These are phyloP conservation scores for Noccaea bulbosa DNA, from an alignment of 345 rosid species.

Conservation along the genomic window DNA sequence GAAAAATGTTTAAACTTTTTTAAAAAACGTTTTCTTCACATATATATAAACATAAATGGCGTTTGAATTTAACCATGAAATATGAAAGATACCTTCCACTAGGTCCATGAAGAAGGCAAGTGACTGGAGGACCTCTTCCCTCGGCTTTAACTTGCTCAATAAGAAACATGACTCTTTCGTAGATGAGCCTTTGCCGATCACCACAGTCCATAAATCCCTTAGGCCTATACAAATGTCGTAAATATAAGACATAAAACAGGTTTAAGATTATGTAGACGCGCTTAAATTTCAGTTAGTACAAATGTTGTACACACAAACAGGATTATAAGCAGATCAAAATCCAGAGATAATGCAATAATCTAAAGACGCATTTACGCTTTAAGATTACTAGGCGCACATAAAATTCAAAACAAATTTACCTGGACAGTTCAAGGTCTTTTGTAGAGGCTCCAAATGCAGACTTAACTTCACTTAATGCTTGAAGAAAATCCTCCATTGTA, in stretches of 20 bases:
- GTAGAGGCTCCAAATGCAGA: slow-evolving; percentile 93
- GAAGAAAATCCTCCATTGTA: slow-evolving; percentile 83
- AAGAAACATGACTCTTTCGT: slow-evolving; percentile 72
- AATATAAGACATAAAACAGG: no score
- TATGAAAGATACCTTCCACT: slow-evolving; percentile 69
- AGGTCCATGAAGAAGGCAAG: slow-evolving; percentile 82
- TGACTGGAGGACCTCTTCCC: slow-evolving; percentile 74
- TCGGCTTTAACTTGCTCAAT: slow-evolving; percentile 89
- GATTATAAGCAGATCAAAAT: background rate
- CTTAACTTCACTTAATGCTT: slow-evolving; percentile 63
- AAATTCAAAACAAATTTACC: slow-evolving; percentile 46
- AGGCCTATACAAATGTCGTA: slow-evolving; percentile 48
- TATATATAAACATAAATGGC: background rate
- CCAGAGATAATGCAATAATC: background rate
- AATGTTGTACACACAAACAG: background rate
- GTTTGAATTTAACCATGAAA: background rate
- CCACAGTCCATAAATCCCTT: slow-evolving; percentile 90
- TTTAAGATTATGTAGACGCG: no score
- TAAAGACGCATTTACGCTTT: no score
- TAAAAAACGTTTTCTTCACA: no score
- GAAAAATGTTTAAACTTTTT: no score
- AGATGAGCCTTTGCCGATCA: slow-evolving; percentile 62
- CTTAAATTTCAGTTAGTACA: no score
- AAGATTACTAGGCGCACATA: background rate
- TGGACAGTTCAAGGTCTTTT: slow-evolving; percentile 81